These are phyloP conservation scores for Marasmius tenuissimus DNA, from an alignment of 1,284 basidiomycete genomes.

Conservation along the genomic window DNA sequence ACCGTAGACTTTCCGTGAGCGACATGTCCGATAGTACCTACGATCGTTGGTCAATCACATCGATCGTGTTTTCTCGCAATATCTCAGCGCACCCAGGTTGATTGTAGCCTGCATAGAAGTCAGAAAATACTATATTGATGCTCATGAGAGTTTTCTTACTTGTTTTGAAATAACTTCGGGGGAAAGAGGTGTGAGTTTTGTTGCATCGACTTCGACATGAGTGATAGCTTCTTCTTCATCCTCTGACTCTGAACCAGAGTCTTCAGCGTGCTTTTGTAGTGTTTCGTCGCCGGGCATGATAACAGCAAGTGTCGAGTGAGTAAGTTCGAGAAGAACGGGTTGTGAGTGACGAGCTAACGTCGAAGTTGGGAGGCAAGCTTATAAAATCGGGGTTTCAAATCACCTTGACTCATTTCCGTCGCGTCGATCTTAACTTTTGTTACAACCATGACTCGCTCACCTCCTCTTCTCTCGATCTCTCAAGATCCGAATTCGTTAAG, in stretches of 20 bases:
- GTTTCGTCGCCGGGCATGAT: slow-evolving; percentile 66
- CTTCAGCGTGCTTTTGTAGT: slow-evolving; percentile 58
- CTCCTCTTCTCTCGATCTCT: too few species aligned
- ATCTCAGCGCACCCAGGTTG: slow-evolving; percentile 63
- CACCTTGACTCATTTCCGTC: too few species aligned
- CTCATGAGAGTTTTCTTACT: slow-evolving; percentile 47
- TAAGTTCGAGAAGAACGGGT: neutral
- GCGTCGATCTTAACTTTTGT: too few species aligned
- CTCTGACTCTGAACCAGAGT: slow-evolving; percentile 69
- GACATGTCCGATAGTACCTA: slow-evolving; percentile 95
- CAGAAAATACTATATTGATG: neutral
- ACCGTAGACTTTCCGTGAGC: slow-evolving; percentile 99
- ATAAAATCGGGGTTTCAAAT: too few species aligned
- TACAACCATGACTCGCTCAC: too few species aligned
- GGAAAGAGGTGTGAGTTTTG: slow-evolving; percentile 86
- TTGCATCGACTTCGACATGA: slow-evolving; percentile 71
- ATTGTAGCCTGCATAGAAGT: slow-evolving; percentile 68
- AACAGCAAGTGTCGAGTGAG: neutral
- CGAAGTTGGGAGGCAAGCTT: neutral
- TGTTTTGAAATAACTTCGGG: slow-evolving; percentile 98
- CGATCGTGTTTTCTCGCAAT: slow-evolving; percentile 7
- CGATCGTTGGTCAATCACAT: slow-evolving; percentile 14
- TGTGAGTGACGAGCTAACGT: neutral
- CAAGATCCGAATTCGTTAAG: too few species aligned
- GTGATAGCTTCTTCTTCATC: slow-evolving; percentile 58